Evolutionary conservation across 768 basidiomycete species (phyloP), one percentile per base, ranked within the genome.

Genomic region (Trichaptum fuscoviolaceum): DNA sequence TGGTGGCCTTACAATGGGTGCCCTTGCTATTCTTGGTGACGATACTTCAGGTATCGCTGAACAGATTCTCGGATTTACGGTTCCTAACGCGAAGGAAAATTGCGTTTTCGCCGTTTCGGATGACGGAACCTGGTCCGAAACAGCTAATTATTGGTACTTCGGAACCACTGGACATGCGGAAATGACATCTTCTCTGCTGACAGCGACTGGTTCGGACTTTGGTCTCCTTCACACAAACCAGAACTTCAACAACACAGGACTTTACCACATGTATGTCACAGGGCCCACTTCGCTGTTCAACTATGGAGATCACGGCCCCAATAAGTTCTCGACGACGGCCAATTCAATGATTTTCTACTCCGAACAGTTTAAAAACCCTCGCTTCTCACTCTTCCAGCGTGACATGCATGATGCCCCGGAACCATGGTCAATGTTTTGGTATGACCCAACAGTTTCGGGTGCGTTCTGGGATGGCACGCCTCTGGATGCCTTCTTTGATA

Each of bases 141-240:
- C 95, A 0, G 83, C 92, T 36, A 93, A 99, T 77, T 96, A 95
- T 73, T 95, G 93, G 93, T 93, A 93, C 77, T 98, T 96, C 71
- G 96, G 95, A 74, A 92, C 89, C 42, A 96, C 93, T 8, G 93
- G 87, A 18, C 89, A 91, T 72, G 93, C 94, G 4, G 95, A 99
- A 78, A 88, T 98, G 90, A 73, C 88, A 1, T 86, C 93, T 1
- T 84, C 93, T 6, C 85, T 99, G 65, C 74, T 88, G 15, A 86
- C 91, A 9, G 95, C 97, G 2, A 93, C 94, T 23, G 97, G 97
- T 58, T 90, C 88, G 57, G 81, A 91, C 73, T 91, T 87, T 71
- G 87, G 87, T 52, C 81, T 99, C 58, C 81, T 94, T 65, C 77
- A 79, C 63, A 75, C 78, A 68, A 96, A 98, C 78, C 73, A 87